These are phyloP conservation scores for Rhodomyrtus tomentosa DNA, from an alignment of 345 rosid species.

Conservation along the genomic window DNA sequence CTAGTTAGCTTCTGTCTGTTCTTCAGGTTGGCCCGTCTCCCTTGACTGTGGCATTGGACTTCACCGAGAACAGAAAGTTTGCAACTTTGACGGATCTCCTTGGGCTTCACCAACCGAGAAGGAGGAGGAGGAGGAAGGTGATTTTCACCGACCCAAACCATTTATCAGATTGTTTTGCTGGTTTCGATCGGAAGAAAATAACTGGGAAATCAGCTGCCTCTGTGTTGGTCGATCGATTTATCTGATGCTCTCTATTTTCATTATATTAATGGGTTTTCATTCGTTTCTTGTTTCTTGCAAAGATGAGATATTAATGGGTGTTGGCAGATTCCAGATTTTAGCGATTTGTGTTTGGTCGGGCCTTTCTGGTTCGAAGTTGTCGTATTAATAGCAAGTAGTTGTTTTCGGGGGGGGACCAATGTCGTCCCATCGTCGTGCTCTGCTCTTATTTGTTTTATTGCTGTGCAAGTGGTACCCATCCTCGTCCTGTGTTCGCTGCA, in stretches of 20 bases:
- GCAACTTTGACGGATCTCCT: background rate
- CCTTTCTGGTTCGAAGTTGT: conserved; percentile 31
- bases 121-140: background rate
- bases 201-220: background rate
- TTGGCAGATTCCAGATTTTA: conserved; percentile 24
- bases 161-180: background rate
- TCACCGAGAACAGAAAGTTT: background rate
- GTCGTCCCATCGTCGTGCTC: background rate
- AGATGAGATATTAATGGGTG: conserved; percentile 25
- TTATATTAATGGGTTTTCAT: background rate
- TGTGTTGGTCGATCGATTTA: background rate
- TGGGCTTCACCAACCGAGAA: background rate
- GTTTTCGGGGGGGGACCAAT: conserved; percentile 30
- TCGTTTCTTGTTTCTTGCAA: background rate
- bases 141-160: background rate
- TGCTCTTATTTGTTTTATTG: conserved; percentile 10
- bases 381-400: conserved; percentile 23
- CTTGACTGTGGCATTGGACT: background rate
- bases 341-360: conserved; percentile 16
- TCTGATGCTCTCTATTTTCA: background rate
- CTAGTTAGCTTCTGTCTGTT: background rate
- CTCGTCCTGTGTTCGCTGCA: conserved; percentile 34
- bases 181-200: background rate
- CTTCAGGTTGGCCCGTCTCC: background rate
- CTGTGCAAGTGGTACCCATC: conserved; percentile 46